A percentile compares a stretch with the other conserved stretches of the same genome.
Evolutionary conservation across 2,329 filamentous ascomycete genomes (phyloP).

Genomic region (Stenocarpella maydis): DNA sequence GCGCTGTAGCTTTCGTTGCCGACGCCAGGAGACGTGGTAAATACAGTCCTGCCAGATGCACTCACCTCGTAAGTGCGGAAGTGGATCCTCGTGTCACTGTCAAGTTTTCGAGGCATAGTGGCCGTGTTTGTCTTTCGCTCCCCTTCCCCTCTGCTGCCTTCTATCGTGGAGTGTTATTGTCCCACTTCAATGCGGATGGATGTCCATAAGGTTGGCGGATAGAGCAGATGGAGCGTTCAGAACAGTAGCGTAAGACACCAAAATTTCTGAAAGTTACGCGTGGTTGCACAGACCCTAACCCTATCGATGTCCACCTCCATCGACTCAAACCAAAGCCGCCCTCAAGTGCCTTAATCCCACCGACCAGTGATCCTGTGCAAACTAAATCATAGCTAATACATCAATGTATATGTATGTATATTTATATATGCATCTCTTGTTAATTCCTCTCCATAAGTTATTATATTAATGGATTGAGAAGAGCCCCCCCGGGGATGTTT

Average conservation of each 20-base stretch:
- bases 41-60: too few species aligned
- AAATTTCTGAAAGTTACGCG: constrained; percentile 22
- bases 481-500: too few species aligned
- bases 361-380: too few species aligned
- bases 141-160: constrained; percentile 17
- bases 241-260: constrained; percentile 5
- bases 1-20: constrained; percentile 17
- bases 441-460: too few species aligned
- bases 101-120: constrained; percentile 33
- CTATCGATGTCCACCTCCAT: background rate
- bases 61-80: constrained; percentile 33
- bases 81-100: constrained; percentile 32
- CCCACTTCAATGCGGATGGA: background rate
- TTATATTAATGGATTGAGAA: too few species aligned
- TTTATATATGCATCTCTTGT: too few species aligned
- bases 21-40: background rate
- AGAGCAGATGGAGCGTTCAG: constrained; percentile 1
- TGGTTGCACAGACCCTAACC: background rate
- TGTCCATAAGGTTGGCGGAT: too few species aligned
- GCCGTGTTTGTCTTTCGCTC: background rate
- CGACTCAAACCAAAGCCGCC: too few species aligned
- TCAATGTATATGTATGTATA: too few species aligned
- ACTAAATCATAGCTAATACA: too few species aligned
- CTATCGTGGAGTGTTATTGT: background rate
- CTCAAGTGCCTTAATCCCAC: too few species aligned